These are phyloP conservation scores for Croton laevigatus DNA, from an alignment of 441 rosid genomes.

Conservation along the genomic window DNA sequence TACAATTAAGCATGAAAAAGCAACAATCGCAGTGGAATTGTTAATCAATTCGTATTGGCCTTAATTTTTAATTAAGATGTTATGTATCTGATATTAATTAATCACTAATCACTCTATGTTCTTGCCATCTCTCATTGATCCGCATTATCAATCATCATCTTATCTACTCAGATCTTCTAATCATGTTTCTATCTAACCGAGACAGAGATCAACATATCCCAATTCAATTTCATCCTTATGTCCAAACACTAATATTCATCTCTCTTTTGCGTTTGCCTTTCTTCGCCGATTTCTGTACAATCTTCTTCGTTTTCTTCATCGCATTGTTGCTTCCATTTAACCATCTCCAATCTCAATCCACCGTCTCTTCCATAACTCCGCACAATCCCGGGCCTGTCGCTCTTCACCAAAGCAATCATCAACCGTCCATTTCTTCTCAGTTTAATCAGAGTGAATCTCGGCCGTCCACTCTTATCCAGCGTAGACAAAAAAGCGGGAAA, in stretches of 20 bases:
- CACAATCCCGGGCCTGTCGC: slow-evolving; percentile 22
- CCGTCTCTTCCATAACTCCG: slow-evolving; percentile 27
- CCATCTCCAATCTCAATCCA: not conserved
- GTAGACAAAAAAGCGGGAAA: slow-evolving; percentile 37
- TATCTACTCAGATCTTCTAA: no score
- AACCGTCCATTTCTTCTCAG: slow-evolving; percentile 38
- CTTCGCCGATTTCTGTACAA: not conserved
- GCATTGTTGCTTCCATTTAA: not conserved
- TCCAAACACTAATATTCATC: not conserved
- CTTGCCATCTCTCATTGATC: no score
- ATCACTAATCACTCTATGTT: no score
- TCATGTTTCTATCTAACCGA: no score
- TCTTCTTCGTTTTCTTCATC: not conserved
- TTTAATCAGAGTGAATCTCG: slow-evolving; percentile 30
- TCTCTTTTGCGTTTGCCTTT: not conserved
- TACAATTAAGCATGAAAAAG: no score
- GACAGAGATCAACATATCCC: not conserved
- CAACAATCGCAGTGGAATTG: no score
- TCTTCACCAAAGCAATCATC: slow-evolving; percentile 29
- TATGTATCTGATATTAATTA: no score
- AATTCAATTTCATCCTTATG: not conserved
- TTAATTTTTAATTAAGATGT: no score
- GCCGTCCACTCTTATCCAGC: slow-evolving; percentile 36
- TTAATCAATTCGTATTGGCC: no score
- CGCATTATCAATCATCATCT: no score